These are phyloP conservation scores for Cenococcum geophilum DNA, from an alignment of 495 filamentous ascomycete genomes.

Conservation along the genomic window DNA sequence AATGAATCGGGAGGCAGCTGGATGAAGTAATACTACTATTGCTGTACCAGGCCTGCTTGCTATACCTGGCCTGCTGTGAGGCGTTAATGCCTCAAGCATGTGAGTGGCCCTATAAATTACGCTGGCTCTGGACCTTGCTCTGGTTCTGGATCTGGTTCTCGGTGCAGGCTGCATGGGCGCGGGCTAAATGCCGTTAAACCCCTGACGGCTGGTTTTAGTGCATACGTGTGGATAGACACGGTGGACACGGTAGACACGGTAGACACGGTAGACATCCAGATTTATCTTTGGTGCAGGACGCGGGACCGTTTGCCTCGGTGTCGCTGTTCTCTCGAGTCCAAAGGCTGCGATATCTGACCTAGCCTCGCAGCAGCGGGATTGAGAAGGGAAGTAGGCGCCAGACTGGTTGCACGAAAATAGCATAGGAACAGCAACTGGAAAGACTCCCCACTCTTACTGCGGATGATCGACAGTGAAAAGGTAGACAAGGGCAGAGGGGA, in stretches of 20 bases:
- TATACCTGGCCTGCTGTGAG: no score
- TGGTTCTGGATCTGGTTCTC: no score
- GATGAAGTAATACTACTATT: no score
- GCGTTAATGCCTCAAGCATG: no score
- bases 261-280: not conserved
- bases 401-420: not conserved
- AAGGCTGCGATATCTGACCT: not conserved
- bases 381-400: slow-evolving; percentile 1
- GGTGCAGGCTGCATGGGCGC: no score
- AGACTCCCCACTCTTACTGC: not conserved
- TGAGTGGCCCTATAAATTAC: not conserved
- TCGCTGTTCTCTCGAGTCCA: not conserved
- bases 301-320: not conserved
- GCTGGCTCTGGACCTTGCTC: not conserved
- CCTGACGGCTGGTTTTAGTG: not conserved
- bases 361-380: slow-evolving; percentile 5
- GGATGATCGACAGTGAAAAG: not conserved
- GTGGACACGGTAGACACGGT: no score
- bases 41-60: no score
- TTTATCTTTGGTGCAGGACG: not conserved
- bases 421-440: not conserved
- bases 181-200: not conserved
- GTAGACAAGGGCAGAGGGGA: slow-evolving; percentile 2
- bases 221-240: no score
- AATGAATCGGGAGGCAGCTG: no score